Conservation (phyloP, 345 rosid genomes). For the Eucalyptus curtisii region DNA sequence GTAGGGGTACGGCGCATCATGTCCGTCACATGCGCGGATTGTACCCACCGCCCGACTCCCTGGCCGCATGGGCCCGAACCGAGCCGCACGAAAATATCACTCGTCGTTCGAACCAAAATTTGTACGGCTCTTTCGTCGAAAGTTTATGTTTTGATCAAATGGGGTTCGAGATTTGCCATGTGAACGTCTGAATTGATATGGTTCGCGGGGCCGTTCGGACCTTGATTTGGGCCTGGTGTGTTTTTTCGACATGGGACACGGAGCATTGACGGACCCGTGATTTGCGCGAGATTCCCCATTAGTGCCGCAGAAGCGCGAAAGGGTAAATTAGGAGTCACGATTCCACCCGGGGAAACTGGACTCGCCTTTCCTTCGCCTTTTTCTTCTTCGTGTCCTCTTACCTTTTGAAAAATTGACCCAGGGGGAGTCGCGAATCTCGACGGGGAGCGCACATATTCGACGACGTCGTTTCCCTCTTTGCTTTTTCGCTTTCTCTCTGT, state of each 20-base stretch:
- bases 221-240: background rate
- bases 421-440: background rate
- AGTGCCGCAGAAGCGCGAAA: background rate
- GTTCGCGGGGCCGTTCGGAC: background rate
- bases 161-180: background rate
- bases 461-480: background rate
- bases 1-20: background rate
- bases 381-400: background rate
- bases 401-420: background rate
- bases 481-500: too few relatives aligned
- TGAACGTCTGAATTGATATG: background rate
- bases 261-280: background rate
- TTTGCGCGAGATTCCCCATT: background rate
- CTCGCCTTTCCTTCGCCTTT: background rate
- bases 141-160: too few relatives aligned
- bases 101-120: background rate
- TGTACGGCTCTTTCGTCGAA: rapidly evolving
- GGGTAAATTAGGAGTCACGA: background rate
- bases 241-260: background rate
- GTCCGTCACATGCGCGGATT: background rate
- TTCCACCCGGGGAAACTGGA: background rate
- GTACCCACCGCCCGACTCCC: too few relatives aligned
- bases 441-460: background rate
- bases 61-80: background rate
- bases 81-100: background rate